These are phyloP conservation scores for Galerina marginata DNA, from an alignment of 768 basidiomycete genomes.

Conservation along the genomic window DNA sequence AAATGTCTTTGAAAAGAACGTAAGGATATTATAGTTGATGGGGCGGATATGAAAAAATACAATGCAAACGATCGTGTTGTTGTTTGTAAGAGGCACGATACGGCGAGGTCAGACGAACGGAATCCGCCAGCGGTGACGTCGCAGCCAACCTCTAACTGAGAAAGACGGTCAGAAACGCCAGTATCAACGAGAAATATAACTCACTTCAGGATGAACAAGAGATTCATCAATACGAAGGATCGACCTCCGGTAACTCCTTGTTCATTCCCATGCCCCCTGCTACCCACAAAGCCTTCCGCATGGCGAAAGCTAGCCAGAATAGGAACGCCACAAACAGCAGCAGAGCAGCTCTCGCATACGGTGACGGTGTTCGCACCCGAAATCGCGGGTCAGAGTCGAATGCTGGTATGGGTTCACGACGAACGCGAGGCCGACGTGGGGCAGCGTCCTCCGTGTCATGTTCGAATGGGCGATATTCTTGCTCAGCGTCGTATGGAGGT, in stretches of 20 bases:
- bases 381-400: conserved; percentile 49
- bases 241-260: conserved; percentile 18
- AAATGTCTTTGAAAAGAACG: too few relatives aligned
- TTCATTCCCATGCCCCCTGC: conserved; percentile 26
- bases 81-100: too few relatives aligned
- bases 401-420: conserved; percentile 23
- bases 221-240: conserved; percentile 21
- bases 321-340: conserved; percentile 45
- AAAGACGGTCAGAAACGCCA: too few relatives aligned
- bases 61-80: too few relatives aligned
- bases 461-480: conserved; percentile 9
- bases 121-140: too few relatives aligned
- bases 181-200: too few relatives aligned
- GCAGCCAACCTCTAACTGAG: too few relatives aligned
- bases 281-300: conserved; percentile 33
- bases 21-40: too few relatives aligned
- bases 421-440: conserved; percentile 17
- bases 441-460: conserved; percentile 26
- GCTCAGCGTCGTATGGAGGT: conserved; percentile 21
- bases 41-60: too few relatives aligned
- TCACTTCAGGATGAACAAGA: too few relatives aligned
- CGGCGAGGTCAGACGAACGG: too few relatives aligned
- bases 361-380: conserved; percentile 52
- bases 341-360: conserved; percentile 56
- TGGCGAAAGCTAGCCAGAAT: conserved; percentile 43